Percentiles rank a stretch among this genome's conserved stretches.
Conservation (phyloP, 768 basidiomycete species). For the Tulasnella sp. region DNA sequence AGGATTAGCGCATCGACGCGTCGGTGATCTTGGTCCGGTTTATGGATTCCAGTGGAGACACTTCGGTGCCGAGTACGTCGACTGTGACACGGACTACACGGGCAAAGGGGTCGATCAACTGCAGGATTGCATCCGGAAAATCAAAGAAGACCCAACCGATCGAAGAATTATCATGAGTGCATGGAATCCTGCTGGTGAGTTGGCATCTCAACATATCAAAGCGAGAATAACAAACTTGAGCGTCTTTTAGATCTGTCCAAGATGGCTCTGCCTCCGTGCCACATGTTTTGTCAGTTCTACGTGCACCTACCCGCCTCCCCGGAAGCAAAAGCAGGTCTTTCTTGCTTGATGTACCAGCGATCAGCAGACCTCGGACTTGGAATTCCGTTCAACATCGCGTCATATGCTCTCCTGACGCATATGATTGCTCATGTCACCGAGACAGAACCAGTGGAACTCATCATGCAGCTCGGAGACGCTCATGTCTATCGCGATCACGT, state of each 20-base stretch:
- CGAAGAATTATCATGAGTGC: constrained; percentile 88
- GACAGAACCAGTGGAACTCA: constrained; percentile 75
- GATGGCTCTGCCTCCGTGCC: constrained; percentile 98
- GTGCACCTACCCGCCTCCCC: constrained; percentile 63
- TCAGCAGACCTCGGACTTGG: constrained; percentile 96
- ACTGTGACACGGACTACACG: constrained; percentile 61
- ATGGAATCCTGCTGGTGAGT: constrained; percentile 92
- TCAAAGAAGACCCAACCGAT: constrained; percentile 86
- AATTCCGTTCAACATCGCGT: constrained; percentile 98
- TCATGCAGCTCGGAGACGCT: constrained; percentile 94
- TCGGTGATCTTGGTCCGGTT: constrained; percentile 91
- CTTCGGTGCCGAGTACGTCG: constrained; percentile 70
- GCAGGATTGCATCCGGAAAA: constrained; percentile 76
- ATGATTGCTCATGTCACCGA: constrained; percentile 91
- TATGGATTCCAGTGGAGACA: constrained; percentile 98
- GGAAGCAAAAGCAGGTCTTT: constrained; percentile 52
- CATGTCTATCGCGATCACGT: constrained; percentile 93
- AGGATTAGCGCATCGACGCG: constrained; percentile 69
- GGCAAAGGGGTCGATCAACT: constrained; percentile 90
- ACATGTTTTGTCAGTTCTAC: constrained; percentile 98
- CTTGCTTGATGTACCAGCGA: constrained; percentile 94
- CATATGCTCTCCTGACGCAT: constrained; percentile 92
- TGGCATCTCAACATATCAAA: not conserved
- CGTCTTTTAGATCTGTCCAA: constrained; percentile 56
- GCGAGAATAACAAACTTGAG: not conserved